Evolutionary conservation across 768 basidiomycete species (phyloP), one percentile per base, ranked within the genome.

Genomic region (Exsudoporus frostii): DNA sequence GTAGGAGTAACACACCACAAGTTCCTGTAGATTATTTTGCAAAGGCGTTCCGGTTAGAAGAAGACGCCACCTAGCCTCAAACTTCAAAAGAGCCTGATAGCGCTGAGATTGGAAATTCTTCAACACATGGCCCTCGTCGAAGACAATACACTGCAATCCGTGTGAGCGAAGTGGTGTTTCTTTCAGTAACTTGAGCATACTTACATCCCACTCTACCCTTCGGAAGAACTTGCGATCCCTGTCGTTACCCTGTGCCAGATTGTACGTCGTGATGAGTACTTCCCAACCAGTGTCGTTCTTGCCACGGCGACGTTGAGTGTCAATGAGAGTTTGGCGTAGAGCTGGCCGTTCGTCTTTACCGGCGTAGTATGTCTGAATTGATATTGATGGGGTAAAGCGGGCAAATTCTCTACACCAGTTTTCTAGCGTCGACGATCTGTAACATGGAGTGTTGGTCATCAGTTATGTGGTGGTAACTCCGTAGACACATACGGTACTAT

Each of bases 81-180:
- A 90, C 65, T 85, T 87, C 60, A 98, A 75, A 14, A 99, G 73
- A 10, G 91, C 82, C 65, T 90, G 86, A 68, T 99, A 98, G 20
- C 95, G 88, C 63, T 97, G 92, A n/a, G 93, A 96, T 59, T 95
- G 89, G 70, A 91, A 95, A 66, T 98, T 99, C 76, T 99, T 99
- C 57, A 99, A 76, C 47, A 94, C 85, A 66, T 99, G 97, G 2
- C 97, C 97, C 70, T 99, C 97, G 64, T 99, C 97, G 62, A 90
- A 98, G 44, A 98, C 85, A 61, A 91, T 93, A 30, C 85, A 88
- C 96, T 98, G 60, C 42, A 10, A 48, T 15, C 25, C 38, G 14
- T 1, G 38, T 56, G 32, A 66, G 39, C 30, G 9, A 20, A 14
- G 14, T 3, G 8, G 24, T 7, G 15, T 40, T 15, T 13, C 19